Base-by-base conservation (phyloP, 148 eudicot species). In the Talinum fruticosum region DNA sequence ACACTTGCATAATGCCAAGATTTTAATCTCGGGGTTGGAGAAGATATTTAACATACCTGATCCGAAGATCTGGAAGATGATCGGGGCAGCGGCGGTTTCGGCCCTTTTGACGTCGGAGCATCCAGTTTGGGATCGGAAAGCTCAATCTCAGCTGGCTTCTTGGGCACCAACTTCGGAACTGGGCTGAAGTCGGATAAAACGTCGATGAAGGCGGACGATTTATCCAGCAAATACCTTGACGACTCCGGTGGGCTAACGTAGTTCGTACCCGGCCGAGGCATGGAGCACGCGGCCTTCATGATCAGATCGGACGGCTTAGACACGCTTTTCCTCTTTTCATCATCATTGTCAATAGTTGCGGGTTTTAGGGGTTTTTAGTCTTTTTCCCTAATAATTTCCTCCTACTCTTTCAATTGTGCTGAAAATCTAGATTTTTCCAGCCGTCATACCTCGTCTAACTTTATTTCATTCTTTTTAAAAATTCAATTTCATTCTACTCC, bases 221-320 rank as follows among this genome's bases (percentile, higher is more conserved):
- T 53, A 41, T 83, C 84, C 81, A 94, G 81, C 75, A 94, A 73
- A 35, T 89, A 90, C 85, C 98, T 85, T 1, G 97, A 78, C 5
- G 98, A 94, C 61, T 83, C 90, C 21, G 90, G 84, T 10, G 93
- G 93, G 70, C 90, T 92, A 26, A 87, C 83, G 21, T 82, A 87
- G 14, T 83, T 91, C 10, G 38, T 73, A 44, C 91, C 84, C 21
- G 85, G 76, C 79, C 51, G 83, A 33, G 79, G 78, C 15, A 72
- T 71, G 26, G 51, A 26, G n/a, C 80, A 65, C 34, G 34, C 68
- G 5, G 68, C 68, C n/a, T 29, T 65, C 35, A 28, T 78, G 18
- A 69, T 67, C 32, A 38, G 1, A 71, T 75, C 49, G 10, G 79
- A 72, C 53, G 78, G 61, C 49, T 44, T 65, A 16, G 83, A 74